Evolutionary conservation across 1,284 basidiomycete genomes (phyloP).

Genomic region (Sporisorium exsertum): DNA sequence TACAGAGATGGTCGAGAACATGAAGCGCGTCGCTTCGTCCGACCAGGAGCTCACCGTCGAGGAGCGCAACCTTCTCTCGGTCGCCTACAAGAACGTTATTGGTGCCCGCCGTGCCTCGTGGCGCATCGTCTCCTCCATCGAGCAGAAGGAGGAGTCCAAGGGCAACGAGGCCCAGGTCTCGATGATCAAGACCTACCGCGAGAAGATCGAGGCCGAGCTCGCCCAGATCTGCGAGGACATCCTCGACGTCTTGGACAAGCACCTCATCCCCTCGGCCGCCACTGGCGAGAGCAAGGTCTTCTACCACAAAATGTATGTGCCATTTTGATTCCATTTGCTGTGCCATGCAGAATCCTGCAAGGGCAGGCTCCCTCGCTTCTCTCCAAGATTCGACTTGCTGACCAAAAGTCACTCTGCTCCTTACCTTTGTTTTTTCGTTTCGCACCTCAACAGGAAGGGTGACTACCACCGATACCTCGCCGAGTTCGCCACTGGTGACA

Average conservation of each 20-base stretch:
- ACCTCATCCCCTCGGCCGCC: slow-evolving; percentile 97
- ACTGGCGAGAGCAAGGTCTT: slow-evolving; percentile 99
- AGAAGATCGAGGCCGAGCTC: slow-evolving; percentile 96
- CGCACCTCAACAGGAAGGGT: slow-evolving; percentile 83
- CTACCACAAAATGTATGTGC: slow-evolving; percentile 96
- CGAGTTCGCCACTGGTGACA: slow-evolving; percentile 98
- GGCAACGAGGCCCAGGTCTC: slow-evolving; percentile 96
- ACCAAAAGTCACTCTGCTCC: neutral
- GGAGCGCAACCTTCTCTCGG: slow-evolving; percentile 97
- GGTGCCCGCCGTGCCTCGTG: slow-evolving; percentile 98
- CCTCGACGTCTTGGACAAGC: slow-evolving; percentile 97
- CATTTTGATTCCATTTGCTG: neutral
- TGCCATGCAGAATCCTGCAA: neutral
- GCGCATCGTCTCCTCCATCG: slow-evolving; percentile 98
- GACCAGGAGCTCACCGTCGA: slow-evolving; percentile 88
- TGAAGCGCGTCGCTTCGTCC: slow-evolving; percentile 69
- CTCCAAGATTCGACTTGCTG: neutral
- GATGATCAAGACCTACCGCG: slow-evolving; percentile 99
- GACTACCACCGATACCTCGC: slow-evolving; percentile 99
- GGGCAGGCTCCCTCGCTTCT: neutral
- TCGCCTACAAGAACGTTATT: slow-evolving; percentile 99
- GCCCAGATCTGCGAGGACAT: slow-evolving; percentile 99
- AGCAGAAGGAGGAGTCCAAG: slow-evolving; percentile 99
- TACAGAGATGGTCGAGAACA: slow-evolving; percentile 70
- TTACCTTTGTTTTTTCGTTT: neutral